Percentiles rank a stretch among this genome's conserved stretches.
Evolutionary conservation across 2,329 filamentous ascomycete genomes (phyloP).

Genomic region (Botrytis porri): DNA sequence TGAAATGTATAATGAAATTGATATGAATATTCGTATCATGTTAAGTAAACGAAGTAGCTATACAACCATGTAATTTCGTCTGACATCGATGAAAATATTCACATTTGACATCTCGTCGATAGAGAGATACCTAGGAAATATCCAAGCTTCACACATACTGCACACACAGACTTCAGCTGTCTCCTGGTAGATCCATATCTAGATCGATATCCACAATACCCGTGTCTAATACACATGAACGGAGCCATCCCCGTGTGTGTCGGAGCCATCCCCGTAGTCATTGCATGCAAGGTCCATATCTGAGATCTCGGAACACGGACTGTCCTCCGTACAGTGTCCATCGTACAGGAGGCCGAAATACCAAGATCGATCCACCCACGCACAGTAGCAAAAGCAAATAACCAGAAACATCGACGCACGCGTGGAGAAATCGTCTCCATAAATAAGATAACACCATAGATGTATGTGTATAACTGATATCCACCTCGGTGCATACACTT

Average conservation of each 20-base stretch:
- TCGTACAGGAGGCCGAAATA: neutral
- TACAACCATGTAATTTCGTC: neutral
- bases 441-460: neutral
- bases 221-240: neutral
- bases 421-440: neutral
- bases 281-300: neutral
- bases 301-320: neutral
- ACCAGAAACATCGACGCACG: neutral
- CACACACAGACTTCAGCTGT: neutral
- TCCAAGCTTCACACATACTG: neutral
- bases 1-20: neutral
- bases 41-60: neutral
- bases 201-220: neutral
- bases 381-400: neutral
- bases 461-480: neutral
- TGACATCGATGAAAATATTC: neutral
- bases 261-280: neutral
- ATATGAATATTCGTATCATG: neutral
- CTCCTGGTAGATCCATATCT: neutral
- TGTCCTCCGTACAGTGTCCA: neutral
- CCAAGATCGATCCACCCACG: neutral
- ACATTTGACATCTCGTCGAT: neutral
- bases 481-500: neutral
- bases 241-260: neutral
- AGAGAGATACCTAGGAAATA: neutral